A percentile compares a stretch with the other conserved stretches of the same genome.
Conservation (phyloP, 2,329 filamentous ascomycete genomes). For the Bertia moriformis region DNA sequence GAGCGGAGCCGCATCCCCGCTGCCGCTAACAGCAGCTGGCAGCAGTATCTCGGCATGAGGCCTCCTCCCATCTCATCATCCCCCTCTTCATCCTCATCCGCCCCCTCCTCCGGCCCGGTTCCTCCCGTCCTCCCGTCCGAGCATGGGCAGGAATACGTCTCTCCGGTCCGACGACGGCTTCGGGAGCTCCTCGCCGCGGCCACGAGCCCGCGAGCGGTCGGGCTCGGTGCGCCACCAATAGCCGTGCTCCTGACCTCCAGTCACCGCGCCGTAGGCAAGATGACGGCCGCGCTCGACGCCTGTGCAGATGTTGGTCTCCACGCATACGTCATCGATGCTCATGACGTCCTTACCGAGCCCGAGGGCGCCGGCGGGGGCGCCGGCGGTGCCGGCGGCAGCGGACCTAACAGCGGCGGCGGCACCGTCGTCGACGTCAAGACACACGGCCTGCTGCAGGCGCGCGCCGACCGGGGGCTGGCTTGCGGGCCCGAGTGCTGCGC, state of each 20-base stretch:
- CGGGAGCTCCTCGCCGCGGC: constrained; percentile 77
- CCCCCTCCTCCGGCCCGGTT: constrained; percentile 15
- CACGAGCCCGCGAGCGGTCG: constrained; percentile 73
- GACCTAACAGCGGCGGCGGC: too few species aligned
- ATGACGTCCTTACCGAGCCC: constrained; percentile 83
- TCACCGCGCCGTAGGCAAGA: constrained; percentile 84
- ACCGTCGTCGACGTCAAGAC: constrained; percentile 91
- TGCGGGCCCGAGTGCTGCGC: constrained; percentile 76
- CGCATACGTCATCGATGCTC: constrained; percentile 75
- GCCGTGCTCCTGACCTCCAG: constrained; percentile 81
- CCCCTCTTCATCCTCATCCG: constrained; percentile 21
- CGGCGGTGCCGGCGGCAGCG: neutral
- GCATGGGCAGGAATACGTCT: constrained; percentile 25
- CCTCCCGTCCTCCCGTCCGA: neutral
- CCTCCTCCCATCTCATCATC: constrained; percentile 49
- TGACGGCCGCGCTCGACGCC: constrained; percentile 58
- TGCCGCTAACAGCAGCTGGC: constrained; percentile 65
- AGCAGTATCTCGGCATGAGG: constrained; percentile 73
- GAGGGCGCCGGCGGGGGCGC: constrained; percentile 60
- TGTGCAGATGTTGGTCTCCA: constrained; percentile 84
- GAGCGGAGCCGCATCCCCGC: constrained; percentile 70
- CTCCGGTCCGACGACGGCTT: constrained; percentile 54
- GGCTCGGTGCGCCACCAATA: constrained; percentile 73
- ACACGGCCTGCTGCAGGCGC: constrained; percentile 73
- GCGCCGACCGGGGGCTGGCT: constrained; percentile 75